Percentiles rank a stretch among this genome's conserved stretches.
phyloP scores from a whole-genome alignment of 805 yeast species.

The Ogataea saltuana region DNA sequence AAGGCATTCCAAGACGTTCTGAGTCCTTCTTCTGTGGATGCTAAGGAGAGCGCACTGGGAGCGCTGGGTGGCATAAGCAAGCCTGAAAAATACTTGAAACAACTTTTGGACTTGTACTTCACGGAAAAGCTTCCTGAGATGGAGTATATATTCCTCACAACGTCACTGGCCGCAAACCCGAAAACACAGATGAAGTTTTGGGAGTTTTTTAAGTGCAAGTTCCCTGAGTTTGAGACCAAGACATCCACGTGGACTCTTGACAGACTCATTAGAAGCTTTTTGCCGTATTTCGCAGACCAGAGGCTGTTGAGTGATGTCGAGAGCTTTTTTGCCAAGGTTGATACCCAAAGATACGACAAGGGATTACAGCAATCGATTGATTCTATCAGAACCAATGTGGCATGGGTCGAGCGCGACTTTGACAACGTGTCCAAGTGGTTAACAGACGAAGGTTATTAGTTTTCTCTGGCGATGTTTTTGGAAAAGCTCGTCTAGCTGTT shows the following conservation, averaged over 20 bases:
- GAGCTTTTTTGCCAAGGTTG: constrained; percentile 46
- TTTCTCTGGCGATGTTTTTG: constrained; percentile 12
- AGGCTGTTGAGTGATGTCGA: constrained; percentile 40
- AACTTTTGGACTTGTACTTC: constrained; percentile 42
- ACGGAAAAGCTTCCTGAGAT: constrained; percentile 52
- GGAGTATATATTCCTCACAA: constrained; percentile 57
- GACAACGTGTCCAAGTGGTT: constrained; percentile 48
- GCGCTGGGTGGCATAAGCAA: constrained; percentile 52
- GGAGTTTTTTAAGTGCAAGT: constrained; percentile 51
- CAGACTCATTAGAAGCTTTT: constrained; percentile 36
- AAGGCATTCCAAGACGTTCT: constrained; percentile 47
- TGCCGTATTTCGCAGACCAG: constrained; percentile 37
- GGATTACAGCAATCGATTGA: constrained; percentile 59
- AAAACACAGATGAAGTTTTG: constrained; percentile 46
- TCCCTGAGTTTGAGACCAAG: constrained; percentile 42
- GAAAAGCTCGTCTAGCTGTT: constrained; percentile 11
- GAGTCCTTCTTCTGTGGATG: constrained; percentile 55
- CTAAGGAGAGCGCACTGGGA: constrained; percentile 56
- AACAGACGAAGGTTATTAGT: constrained; percentile 21
- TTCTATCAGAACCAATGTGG: constrained; percentile 47
- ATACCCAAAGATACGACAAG: constrained; percentile 57
- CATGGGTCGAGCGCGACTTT: constrained; percentile 52
- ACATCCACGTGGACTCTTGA: constrained; percentile 41
- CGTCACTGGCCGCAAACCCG: constrained; percentile 48
- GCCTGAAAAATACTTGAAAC: constrained; percentile 36